A percentile compares a stretch with the other conserved stretches of the same genome.
phyloP scores from a whole-genome alignment of 208 protist genomes.

The Leishmania lainsoni region DNA sequence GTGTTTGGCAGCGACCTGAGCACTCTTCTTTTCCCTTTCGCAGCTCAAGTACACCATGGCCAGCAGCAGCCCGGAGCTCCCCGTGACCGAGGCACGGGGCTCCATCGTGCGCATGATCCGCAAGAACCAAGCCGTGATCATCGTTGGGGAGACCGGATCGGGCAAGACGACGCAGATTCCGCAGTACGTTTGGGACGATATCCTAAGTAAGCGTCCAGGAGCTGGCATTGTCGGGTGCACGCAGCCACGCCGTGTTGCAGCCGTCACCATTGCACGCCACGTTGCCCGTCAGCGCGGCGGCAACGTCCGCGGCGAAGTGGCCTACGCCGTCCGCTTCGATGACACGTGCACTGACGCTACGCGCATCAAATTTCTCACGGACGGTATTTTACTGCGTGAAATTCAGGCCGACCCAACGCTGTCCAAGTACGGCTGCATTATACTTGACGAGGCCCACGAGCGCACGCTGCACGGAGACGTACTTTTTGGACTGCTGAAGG shows the following conservation, averaged over 20 bases:
- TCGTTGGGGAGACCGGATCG: conserved; percentile 94
- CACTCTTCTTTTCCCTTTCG: not conserved
- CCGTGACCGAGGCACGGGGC: conserved; percentile 72
- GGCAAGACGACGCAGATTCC: conserved; percentile 95
- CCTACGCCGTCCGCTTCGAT: conserved; percentile 95
- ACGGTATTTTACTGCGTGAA: conserved; percentile 97
- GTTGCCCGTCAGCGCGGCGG: conserved; percentile 90
- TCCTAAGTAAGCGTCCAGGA: conserved; percentile 46
- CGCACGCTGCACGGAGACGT: conserved; percentile 96
- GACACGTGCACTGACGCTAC: conserved; percentile 88
- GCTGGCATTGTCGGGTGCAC: conserved; percentile 93
- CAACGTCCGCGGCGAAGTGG: conserved; percentile 87
- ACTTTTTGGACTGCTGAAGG: conserved; percentile 92
- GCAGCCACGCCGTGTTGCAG: conserved; percentile 97
- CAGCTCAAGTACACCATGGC: conserved; percentile 13
- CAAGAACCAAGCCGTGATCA: conserved; percentile 83
- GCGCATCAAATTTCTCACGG: conserved; percentile 95
- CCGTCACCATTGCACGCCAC: conserved; percentile 94
- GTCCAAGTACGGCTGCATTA: conserved; percentile 96
- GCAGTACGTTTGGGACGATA: conserved; percentile 93
- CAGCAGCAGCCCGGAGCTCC: conserved; percentile 35
- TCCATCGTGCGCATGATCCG: conserved; percentile 85
- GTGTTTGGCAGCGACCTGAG: not conserved
- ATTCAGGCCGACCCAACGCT: conserved; percentile 93
- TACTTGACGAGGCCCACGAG: conserved; percentile 99